Percentiles rank a stretch among this genome's conserved stretches.
phyloP scores from a whole-genome alignment of 176 grass and related monocot genomes.

The Oryza brachyantha region DNA sequence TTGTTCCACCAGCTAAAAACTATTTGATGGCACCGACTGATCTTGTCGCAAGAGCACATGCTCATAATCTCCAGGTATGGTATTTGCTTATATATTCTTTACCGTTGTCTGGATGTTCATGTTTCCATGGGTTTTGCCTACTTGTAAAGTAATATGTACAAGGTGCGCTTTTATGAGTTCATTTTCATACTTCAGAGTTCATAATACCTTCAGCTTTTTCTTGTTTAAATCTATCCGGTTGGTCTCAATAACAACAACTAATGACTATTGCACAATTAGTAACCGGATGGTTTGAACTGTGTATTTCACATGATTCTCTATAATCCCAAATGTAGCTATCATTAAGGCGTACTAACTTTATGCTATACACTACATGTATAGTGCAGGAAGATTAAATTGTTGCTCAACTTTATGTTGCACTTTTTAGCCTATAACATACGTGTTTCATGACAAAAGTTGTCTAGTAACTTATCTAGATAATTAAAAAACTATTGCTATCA shows the following conservation, averaged over 20 bases:
- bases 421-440: not conserved
- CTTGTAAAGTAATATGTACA: slow-evolving; percentile 3
- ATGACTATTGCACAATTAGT: not conserved
- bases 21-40: slow-evolving; percentile 72
- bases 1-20: slow-evolving; percentile 68
- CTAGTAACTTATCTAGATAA: not conserved
- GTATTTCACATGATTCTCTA: not conserved
- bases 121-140: not conserved
- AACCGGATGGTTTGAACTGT: slow-evolving; percentile 9
- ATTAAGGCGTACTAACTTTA: not conserved
- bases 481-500: slow-evolving; percentile 13
- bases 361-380: not conserved
- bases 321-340: not conserved
- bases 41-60: slow-evolving; percentile 89
- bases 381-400: not conserved
- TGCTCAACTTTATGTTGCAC: no score
- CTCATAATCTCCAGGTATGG: slow-evolving; percentile 84
- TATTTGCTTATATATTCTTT: slow-evolving; percentile 12
- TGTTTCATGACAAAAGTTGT: not conserved
- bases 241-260: not conserved
- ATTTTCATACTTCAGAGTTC: not conserved
- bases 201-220: not conserved
- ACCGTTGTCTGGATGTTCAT: not conserved
- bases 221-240: not conserved
- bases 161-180: not conserved